Evolutionary conservation across 2,329 filamentous ascomycete genomes (phyloP).

Genomic region (Penicillium griseofulvum): DNA sequence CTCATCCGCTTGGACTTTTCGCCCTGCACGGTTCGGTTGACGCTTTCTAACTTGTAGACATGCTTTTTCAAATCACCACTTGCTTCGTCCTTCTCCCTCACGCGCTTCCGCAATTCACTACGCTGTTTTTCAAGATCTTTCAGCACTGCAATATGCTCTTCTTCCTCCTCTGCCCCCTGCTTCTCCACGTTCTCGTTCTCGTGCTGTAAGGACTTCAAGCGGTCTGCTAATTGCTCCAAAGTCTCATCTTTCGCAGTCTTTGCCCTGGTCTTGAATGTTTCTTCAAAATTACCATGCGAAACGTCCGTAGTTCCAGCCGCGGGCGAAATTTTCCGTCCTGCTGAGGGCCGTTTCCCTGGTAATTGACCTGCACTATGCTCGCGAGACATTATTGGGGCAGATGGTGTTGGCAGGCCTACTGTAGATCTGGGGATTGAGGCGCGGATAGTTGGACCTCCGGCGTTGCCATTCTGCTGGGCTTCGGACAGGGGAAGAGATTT

Average conservation of each 20-base stretch:
- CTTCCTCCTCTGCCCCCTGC: slow-evolving; percentile 65
- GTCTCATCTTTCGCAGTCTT: slow-evolving; percentile 62
- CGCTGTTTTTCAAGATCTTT: slow-evolving; percentile 72
- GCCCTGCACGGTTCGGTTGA: slow-evolving; percentile 77
- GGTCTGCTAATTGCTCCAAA: slow-evolving; percentile 74
- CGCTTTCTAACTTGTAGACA: slow-evolving; percentile 73
- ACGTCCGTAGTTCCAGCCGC: slow-evolving; percentile 53
- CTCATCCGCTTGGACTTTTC: slow-evolving; percentile 75
- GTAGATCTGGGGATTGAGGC: slow-evolving; percentile 54
- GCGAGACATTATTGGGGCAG: slow-evolving; percentile 59
- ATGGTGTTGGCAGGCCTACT: slow-evolving; percentile 59
- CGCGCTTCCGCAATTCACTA: slow-evolving; percentile 70
- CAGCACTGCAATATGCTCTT: slow-evolving; percentile 64
- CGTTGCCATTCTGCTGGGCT: slow-evolving; percentile 34
- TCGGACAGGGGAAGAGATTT: slow-evolving; percentile 48
- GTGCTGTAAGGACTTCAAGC: slow-evolving; percentile 73
- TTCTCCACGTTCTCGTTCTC: slow-evolving; percentile 78
- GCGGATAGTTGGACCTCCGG: slow-evolving; percentile 46
- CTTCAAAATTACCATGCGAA: slow-evolving; percentile 42
- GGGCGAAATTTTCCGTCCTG: slow-evolving; percentile 74
- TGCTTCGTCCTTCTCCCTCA: slow-evolving; percentile 88
- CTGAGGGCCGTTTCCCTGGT: slow-evolving; percentile 61
- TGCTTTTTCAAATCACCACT: slow-evolving; percentile 81
- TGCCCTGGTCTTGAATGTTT: slow-evolving; percentile 33
- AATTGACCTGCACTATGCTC: slow-evolving; percentile 61